These are phyloP conservation scores for Lichenothelia convexa DNA, from an alignment of 495 filamentous ascomycete species.

Conservation along the genomic window DNA sequence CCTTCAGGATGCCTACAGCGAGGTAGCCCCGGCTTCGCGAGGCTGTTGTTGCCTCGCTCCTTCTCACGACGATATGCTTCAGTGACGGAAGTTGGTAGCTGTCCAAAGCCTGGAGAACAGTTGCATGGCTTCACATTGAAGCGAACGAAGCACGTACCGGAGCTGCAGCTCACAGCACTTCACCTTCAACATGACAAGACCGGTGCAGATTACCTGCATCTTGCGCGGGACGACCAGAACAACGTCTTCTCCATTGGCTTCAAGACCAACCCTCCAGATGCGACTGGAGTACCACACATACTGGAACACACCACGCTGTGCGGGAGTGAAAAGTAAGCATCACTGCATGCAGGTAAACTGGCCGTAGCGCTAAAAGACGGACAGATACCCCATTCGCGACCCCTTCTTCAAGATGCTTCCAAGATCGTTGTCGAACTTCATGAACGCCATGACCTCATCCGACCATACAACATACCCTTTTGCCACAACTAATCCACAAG, in stretches of 20 bases:
- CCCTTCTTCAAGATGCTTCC: conserved; percentile 99
- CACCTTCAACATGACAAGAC: conserved; percentile 85
- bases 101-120: conserved; percentile 61
- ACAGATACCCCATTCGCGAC: conserved; percentile 83
- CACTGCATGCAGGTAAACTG: background rate
- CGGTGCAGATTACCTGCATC: conserved; percentile 85
- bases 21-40: conserved; percentile 3
- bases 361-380: conserved; percentile 10
- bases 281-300: conserved; percentile 92
- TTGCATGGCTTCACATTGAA: conserved; percentile 85
- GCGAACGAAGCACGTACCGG: conserved; percentile 76
- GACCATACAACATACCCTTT: conserved; percentile 98
- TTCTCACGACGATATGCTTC: conserved; percentile 35
- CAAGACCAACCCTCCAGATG: conserved; percentile 95
- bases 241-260: conserved; percentile 99
- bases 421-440: conserved; percentile 91
- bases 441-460: conserved; percentile 94
- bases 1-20: too few species aligned
- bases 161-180: conserved; percentile 79
- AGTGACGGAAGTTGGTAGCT: conserved; percentile 50
- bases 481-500: conserved; percentile 88
- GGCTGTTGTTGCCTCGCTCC: too few species aligned
- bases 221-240: conserved; percentile 86
- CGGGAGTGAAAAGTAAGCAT: conserved; percentile 74
- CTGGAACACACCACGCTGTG: conserved; percentile 93